These are phyloP conservation scores for Aureobasidium musti DNA, from an alignment of 2,329 filamentous ascomycete genomes.

Conservation along the genomic window DNA sequence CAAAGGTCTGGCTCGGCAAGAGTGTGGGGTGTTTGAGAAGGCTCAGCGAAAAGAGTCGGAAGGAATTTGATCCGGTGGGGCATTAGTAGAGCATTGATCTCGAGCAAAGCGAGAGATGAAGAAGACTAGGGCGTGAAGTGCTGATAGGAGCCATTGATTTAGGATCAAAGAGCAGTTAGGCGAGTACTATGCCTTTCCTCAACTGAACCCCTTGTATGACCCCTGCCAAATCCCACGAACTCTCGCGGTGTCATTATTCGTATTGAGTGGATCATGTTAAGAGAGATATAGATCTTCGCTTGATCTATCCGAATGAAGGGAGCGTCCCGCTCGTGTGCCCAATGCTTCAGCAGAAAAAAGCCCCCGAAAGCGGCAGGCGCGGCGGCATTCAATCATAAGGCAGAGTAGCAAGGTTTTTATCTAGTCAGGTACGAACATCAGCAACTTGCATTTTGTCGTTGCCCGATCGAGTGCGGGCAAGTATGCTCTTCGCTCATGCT, in stretches of 20 bases:
- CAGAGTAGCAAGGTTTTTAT: background rate
- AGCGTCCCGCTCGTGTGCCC: slow-evolving; percentile 3
- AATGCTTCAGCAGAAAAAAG: background rate
- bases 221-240: background rate
- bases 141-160: no score
- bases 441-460: no score
- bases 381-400: background rate
- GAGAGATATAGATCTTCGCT: background rate
- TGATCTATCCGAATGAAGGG: slow-evolving; percentile 7
- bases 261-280: background rate
- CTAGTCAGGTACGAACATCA: background rate
- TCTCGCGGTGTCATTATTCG: background rate
- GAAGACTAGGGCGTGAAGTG: background rate
- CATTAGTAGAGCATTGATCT: background rate
- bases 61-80: background rate
- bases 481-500: background rate
- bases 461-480: slow-evolving; percentile 10
- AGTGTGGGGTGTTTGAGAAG: background rate
- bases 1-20: slow-evolving; percentile 10
- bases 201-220: no score
- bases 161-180: background rate
- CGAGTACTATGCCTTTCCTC: background rate
- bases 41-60: background rate
- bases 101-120: background rate
- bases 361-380: background rate